Evolutionary conservation across 176 grass and related monocot genomes (phyloP), one percentile per base, ranked within the genome.

Genomic region (sorghum (Sorghum bicolor)): DNA sequence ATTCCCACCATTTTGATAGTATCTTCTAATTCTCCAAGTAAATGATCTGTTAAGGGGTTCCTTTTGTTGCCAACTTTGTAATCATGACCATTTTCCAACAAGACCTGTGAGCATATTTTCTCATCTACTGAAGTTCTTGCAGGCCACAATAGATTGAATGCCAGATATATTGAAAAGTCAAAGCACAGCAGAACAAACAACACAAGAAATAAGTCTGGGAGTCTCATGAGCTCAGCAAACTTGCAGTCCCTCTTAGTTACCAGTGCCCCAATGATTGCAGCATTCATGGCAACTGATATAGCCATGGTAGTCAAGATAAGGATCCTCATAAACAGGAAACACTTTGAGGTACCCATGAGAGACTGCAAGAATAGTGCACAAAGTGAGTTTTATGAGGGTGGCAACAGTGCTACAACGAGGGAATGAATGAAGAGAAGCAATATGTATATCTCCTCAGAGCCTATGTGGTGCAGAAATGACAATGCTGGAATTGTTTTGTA

Each of bases 71-170:
- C 34, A 62, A 62, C 20, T 77, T 37, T 26, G 34, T 77, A 25
- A 19, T 19, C 34, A 77, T 77, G 75, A 37, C 32, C 34, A 16
- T 10, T 62, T 28, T 77, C 75, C 75, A 77, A 77, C 75, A 61
- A 40, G 55, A 19, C n/a, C 12, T 26, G 34, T 61, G 74, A 61
- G 20, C 34, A 61, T 76, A 76, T n/a, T 39, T 39, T 5, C 33
- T 77, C 34, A 62, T 62, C 53, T 28, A 39, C 7, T 26, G 32
- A 26, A 77, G 22, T 60, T 77, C 52, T 77, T 61, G 25, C 22
- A 57, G 30, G 19, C 73, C 73, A 55, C 13, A 34, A 75, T 75
- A 57, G 47, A 36, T 57, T 33, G 31, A 76, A 76, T 76, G 48
- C 47, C 48, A 76, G n/a, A 76, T 57, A 76, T 32, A 76, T 57